Evolutionary conservation across 306 rosid genomes (phyloP), one percentile per base, ranked within the genome.

Genomic region (Glycine tomentella): DNA sequence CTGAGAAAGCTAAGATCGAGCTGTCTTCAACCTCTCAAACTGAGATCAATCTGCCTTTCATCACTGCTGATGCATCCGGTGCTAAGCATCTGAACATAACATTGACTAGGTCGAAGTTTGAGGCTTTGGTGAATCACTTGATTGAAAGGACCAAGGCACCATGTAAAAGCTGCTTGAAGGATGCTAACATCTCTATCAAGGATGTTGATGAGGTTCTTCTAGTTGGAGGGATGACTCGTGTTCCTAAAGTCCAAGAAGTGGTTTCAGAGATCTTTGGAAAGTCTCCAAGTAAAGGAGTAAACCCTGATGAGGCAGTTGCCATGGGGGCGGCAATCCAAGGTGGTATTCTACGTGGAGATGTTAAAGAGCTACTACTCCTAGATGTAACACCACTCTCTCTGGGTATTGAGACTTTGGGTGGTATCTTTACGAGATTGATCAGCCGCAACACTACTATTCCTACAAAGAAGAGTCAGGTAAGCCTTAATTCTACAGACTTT

Each of bases 141-240:
- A 94, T 94, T 46, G 98, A 94, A 75, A 92, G 97, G 85, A 94
- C 98, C 0, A 92, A 33, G 87, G 85, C 87, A 20, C 98, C 98
- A 25, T 94, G 98, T 38, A 88, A 85, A 84, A 94, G 87, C 85
- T 92, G 97, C 73, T 78, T 94, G 89, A 94, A 94, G 90, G 98
- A 94, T 81, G 98, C 97, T 7, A 90, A 83, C 82, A 58, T 88
- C 31, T 88, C 97, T 49, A 62, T 77, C 73, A 94, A 92, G 89
- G 98, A 94, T 0, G 92, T 94, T 13, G 98, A 94, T 56, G 97
- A 94, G 87, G 98, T 94, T 48, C 98, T 94, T 80, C 91, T 94
- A 33, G 98, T 94, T 10, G 98, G 98, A 82, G 98, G 98, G 57
- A 92, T 92, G 98, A 92, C 98, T 16, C 97, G 98, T 61, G 98